Evolutionary conservation across 148 eudicot species (phyloP), one percentile per base, ranked within the genome.

Genomic region (Silene conica): DNA sequence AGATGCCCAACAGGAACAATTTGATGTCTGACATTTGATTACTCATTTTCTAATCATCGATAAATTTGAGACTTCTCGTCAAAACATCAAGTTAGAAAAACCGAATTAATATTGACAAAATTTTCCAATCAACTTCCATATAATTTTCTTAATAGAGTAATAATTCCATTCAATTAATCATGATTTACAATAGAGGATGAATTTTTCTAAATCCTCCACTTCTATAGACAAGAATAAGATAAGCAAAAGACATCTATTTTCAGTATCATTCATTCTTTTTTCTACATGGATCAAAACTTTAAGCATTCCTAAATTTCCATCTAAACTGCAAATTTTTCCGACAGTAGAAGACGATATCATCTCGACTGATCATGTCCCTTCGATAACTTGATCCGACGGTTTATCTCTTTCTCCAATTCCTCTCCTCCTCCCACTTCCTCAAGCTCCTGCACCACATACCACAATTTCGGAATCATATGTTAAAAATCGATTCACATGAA

Each of bases 391-490:
- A 82, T 92, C 76, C 93, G 78, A 55, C 99, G 83, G 54, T 80
- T 85, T 19, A 90, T 85, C 78, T 92, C 99, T 80, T 85, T 90
- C 67, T 95, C 93, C 89, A 95, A 77, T 81, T 92, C 97, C 11
- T 87, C 90, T 1, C 67, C 75, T 59, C 98, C 99, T 79, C 96
- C 99, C 14, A 92, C 96, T 69, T 89, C 93, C 76, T 92, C 99
- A 23, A 95, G 81, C 77, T 95, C 98, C 99, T 95, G 82, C 87
- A 82, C 73, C 83, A 81, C 81, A 74, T n/a, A 79, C 11, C 26
- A 67, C 26, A 8, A 2, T 60, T 50, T 31, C 3, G 18, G 41
- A 69, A 16, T 4, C 46, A 8, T 46, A 43, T 55, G 14, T 46
- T 20, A 63, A 48, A 48, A 59, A 19, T 59, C 18, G 28, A 59